Evolutionary conservation across 2,329 filamentous ascomycete species (phyloP).

Genomic region (Cytospora piceae): DNA sequence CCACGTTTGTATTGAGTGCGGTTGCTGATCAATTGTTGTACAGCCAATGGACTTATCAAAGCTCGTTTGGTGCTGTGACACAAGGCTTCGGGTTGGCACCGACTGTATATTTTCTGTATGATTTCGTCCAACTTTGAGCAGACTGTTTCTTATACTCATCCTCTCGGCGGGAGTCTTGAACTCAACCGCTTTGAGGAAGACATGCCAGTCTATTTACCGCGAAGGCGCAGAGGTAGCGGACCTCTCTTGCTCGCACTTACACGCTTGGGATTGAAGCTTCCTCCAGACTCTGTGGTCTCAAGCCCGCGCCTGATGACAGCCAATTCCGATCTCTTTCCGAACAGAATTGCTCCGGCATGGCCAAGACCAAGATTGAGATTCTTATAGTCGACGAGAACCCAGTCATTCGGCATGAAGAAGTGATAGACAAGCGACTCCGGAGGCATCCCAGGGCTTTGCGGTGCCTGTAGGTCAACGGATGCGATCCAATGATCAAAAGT

Average conservation of each 20-base stretch:
- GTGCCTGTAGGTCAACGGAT: conserved; percentile 11
- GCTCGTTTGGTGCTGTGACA: no score
- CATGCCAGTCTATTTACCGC: not conserved
- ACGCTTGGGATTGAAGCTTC: conserved; percentile 27
- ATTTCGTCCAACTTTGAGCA: no score
- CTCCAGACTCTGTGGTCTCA: conserved; percentile 31
- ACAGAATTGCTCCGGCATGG: conserved; percentile 28
- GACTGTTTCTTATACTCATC: no score
- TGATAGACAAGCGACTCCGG: conserved; percentile 19
- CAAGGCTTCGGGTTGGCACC: no score
- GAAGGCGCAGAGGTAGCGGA: conserved; percentile 6
- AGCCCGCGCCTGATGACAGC: conserved; percentile 33
- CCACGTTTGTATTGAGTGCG: no score
- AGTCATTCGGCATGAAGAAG: conserved; percentile 36
- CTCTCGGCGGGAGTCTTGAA: no score
- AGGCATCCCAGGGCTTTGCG: not conserved
- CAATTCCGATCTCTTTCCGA: conserved; percentile 29
- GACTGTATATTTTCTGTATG: no score
- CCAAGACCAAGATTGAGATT: conserved; percentile 27
- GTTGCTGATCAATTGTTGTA: no score
- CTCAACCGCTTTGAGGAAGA: not conserved
- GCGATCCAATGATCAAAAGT: conserved; percentile 25
- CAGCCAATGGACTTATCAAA: no score
- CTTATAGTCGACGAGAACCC: conserved; percentile 26
- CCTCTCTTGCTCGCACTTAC: not conserved